phyloP scores from a whole-genome alignment of 225 moss, liverwort and hornwort genomes.

The Sphagnum tenellum region DNA sequence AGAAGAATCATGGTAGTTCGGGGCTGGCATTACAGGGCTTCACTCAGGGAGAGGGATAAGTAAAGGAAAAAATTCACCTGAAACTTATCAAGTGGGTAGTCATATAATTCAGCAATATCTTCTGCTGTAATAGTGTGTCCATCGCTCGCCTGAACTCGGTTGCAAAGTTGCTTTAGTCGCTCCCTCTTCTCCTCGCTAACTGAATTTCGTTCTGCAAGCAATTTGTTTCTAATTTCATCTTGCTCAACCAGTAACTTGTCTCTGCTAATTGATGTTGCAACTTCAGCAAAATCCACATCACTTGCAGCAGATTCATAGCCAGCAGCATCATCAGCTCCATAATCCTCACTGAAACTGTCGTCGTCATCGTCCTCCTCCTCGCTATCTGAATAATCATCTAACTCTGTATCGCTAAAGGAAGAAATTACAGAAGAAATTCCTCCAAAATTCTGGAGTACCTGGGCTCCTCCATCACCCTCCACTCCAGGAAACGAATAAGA shows the following conservation, averaged over 20 bases:
- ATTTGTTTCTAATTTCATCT: too few species aligned
- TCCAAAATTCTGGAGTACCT: conserved; percentile 13
- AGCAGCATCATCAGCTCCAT: conserved; percentile 18
- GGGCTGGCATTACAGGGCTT: too few species aligned
- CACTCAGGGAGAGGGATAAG: too few species aligned
- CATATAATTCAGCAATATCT: conserved; percentile 65
- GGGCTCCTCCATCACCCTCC: conserved; percentile 3
- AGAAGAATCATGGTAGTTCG: neutral
- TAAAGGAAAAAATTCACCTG: conserved; percentile 20
- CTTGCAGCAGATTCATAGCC: conserved; percentile 14
- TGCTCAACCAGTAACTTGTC: neutral
- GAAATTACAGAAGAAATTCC: neutral
- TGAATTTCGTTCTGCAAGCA: neutral
- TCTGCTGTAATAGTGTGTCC: conserved; percentile 47
- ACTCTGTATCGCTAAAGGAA: conserved; percentile 25
- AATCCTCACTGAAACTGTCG: conserved; percentile 47
- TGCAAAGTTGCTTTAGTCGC: conserved; percentile 48
- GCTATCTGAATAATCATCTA: conserved; percentile 34
- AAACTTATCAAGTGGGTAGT: conserved; percentile 71
- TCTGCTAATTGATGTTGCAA: neutral
- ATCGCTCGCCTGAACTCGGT: conserved; percentile 57
- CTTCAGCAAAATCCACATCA: conserved; percentile 7
- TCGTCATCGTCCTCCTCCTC: conserved; percentile 44
- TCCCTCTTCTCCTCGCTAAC: conserved; percentile 21
- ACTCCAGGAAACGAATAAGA: conserved; percentile 11